A percentile compares a stretch with the other conserved stretches of the same genome.
These are phyloP conservation scores for Candida fluviatilis DNA, from an alignment of 805 yeast species.

Conservation along the genomic window DNA sequence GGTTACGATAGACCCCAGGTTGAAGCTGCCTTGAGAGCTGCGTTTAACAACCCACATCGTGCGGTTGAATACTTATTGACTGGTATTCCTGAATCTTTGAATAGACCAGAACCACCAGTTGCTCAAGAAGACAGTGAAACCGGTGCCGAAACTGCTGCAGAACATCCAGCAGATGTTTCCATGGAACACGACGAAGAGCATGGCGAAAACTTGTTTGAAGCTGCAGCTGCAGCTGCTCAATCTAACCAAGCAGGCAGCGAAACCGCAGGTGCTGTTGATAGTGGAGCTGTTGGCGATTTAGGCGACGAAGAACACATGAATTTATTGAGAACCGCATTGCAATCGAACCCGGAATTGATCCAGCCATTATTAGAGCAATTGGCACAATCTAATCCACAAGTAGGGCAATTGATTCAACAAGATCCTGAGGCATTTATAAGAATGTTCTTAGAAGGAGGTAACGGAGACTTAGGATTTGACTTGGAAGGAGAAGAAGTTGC, in stretches of 20 bases:
- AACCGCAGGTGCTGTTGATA: constrained; percentile 24
- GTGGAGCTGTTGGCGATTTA: constrained; percentile 33
- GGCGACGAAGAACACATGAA: constrained; percentile 46
- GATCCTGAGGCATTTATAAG: constrained; percentile 89
- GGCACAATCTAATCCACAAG: constrained; percentile 77
- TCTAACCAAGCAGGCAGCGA: constrained; percentile 29
- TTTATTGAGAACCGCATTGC: constrained; percentile 69
- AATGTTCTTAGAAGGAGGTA: constrained; percentile 61
- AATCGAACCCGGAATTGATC: constrained; percentile 82
- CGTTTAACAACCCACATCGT: constrained; percentile 95
- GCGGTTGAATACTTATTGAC: constrained; percentile 93
- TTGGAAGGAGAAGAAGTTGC: constrained; percentile 33
- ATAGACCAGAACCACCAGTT: constrained; percentile 24
- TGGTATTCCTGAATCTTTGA: constrained; percentile 74
- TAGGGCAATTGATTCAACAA: constrained; percentile 71
- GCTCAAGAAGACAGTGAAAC: constrained; percentile 18
- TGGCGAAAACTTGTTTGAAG: constrained; percentile 51
- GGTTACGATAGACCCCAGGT: constrained; percentile 88
- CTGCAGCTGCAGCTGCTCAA: constrained; percentile 38
- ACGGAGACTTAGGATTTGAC: constrained; percentile 42
- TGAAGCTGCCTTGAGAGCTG: constrained; percentile 88
- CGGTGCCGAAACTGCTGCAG: constrained; percentile 17
- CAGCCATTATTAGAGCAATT: constrained; percentile 81
- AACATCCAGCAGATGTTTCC: constrained; percentile 15
- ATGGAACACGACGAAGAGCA: constrained; percentile 18